Evolutionary conservation across 2,329 filamentous ascomycete genomes (phyloP).

Genomic region (Septoria petroselini): DNA sequence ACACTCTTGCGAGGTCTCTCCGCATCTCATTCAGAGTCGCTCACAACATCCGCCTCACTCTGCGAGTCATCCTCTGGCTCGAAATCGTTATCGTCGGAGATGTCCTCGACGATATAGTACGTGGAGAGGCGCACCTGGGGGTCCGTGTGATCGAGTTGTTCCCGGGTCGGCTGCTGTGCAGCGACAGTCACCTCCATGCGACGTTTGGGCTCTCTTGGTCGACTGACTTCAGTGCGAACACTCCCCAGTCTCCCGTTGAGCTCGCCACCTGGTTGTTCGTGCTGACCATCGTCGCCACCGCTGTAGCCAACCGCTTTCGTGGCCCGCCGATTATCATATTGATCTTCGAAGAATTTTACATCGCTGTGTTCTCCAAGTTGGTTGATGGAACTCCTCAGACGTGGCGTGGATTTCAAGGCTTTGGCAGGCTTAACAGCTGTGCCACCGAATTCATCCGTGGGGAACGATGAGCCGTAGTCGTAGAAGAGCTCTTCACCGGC

Average conservation of each 20-base stretch:
- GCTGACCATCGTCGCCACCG: slow-evolving; percentile 18
- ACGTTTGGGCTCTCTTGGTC: neutral
- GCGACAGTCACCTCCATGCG: neutral
- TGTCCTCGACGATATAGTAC: slow-evolving; percentile 5
- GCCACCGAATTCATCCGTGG: slow-evolving; percentile 30
- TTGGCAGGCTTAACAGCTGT: slow-evolving; percentile 9
- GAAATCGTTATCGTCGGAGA: slow-evolving; percentile 3
- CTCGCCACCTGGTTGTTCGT: neutral
- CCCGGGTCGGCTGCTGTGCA: neutral
- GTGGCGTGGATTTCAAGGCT: slow-evolving; percentile 22
- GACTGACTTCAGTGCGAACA: neutral
- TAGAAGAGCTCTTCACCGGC: slow-evolving; percentile 77
- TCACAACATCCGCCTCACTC: neutral
- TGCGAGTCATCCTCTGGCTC: slow-evolving; percentile 2
- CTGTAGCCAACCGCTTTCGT: slow-evolving; percentile 14
- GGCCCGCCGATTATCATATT: slow-evolving; percentile 23
- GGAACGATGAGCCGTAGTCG: slow-evolving; percentile 60
- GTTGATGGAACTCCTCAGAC: slow-evolving; percentile 27
- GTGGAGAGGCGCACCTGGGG: slow-evolving; percentile 1
- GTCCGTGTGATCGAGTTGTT: neutral
- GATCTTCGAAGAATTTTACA: slow-evolving; percentile 25
- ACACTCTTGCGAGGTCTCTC: too few species aligned
- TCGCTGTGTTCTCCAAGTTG: slow-evolving; percentile 27
- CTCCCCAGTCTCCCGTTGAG: neutral
- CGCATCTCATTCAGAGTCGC: neutral